Percentiles rank a stretch among this genome's conserved stretches.
Conservation (phyloP, 2,329 filamentous ascomycete species). For the Fusarium verrucosum region DNA sequence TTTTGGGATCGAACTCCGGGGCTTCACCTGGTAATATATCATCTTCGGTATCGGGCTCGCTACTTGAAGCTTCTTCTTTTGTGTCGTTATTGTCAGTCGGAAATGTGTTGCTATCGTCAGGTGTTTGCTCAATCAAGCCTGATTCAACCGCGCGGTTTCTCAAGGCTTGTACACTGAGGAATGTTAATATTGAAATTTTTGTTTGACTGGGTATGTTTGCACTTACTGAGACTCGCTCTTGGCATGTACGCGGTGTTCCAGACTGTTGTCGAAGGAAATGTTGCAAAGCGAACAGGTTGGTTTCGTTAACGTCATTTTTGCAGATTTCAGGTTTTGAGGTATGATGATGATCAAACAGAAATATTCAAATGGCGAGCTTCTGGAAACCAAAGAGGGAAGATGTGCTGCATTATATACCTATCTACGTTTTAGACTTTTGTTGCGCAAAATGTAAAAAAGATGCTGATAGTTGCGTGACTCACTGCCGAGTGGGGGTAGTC, state of each 20-base stretch:
- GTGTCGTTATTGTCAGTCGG: not conserved
- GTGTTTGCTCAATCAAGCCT: not conserved
- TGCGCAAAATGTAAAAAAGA: not conserved
- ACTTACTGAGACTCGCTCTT: constrained; percentile 19
- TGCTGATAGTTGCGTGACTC: constrained; percentile 8
- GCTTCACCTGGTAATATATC: not conserved
- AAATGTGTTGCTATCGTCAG: not conserved
- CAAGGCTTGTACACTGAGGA: not conserved
- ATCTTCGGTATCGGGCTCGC: not conserved
- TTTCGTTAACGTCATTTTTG: not conserved
- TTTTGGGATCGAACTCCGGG: constrained; percentile 40
- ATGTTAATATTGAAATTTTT: not conserved
- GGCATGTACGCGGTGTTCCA: constrained; percentile 13
- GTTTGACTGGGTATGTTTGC: rapidly evolving
- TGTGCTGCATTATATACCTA: not conserved
- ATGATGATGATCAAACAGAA: not conserved
- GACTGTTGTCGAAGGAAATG: constrained; percentile 8
- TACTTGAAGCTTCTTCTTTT: not conserved
- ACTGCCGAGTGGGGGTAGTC: constrained; percentile 1
- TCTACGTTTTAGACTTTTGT: not conserved
- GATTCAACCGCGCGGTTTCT: constrained; percentile 2
- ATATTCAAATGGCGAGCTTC: not conserved
- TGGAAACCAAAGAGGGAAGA: not conserved
- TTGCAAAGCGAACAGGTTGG: constrained; percentile 7
- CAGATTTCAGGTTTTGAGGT: not conserved